These are phyloP conservation scores for Vaccinium myrtillus DNA, from an alignment of 148 eudicot species.

Conservation along the genomic window DNA sequence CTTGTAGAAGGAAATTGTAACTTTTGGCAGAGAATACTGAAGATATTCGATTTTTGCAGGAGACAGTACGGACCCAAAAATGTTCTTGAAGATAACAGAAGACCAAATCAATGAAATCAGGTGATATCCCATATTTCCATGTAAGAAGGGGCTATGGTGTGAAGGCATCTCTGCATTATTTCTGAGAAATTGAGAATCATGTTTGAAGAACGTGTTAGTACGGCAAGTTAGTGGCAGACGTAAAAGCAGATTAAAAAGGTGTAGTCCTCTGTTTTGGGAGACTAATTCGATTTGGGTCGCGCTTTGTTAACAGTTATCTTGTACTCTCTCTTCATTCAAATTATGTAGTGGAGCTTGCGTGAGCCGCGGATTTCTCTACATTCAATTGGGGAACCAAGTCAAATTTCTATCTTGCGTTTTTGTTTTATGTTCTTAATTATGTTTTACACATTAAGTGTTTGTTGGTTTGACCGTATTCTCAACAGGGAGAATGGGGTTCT, in stretches of 20 bases:
- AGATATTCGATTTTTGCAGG: background rate
- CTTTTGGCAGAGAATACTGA: background rate
- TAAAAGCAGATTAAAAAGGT: background rate
- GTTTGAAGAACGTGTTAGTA: background rate
- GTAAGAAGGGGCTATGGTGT: background rate
- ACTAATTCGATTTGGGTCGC: too few relatives aligned
- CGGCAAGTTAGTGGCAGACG: background rate
- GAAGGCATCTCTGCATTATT: constrained; percentile 3
- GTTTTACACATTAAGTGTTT: too few relatives aligned
- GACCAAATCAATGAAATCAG: background rate
- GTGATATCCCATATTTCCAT: too few relatives aligned
- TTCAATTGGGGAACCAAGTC: too few relatives aligned
- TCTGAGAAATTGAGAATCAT: background rate
- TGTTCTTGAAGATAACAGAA: background rate
- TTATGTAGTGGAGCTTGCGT: too few relatives aligned
- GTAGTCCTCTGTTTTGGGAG: background rate
- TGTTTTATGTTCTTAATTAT: too few relatives aligned
- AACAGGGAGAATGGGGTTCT: background rate
- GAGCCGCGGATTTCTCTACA: too few relatives aligned
- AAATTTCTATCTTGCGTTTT: too few relatives aligned
- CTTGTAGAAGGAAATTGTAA: background rate
- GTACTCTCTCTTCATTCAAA: too few relatives aligned
- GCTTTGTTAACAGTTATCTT: too few relatives aligned
- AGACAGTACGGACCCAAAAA: background rate
- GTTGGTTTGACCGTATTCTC: too few relatives aligned